Evolutionary conservation across 2,329 filamentous ascomycete species (phyloP), one percentile per base, ranked within the genome.

Genomic region (Microthyrium microscopicum): DNA sequence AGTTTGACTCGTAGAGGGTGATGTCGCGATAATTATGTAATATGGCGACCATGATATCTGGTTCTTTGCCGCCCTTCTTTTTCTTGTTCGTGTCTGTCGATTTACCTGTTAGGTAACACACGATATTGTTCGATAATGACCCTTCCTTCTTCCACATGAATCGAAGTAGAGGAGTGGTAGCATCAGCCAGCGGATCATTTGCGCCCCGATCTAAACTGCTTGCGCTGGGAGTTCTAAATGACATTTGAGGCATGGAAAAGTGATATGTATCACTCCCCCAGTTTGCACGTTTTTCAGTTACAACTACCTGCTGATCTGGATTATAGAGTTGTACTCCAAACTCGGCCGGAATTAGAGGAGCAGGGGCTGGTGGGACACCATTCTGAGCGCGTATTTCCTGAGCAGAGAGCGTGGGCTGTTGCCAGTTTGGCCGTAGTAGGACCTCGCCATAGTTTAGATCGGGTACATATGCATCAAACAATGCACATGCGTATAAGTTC

Each of bases 271-370:
- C 75, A 39, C 73, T 77, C 40, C 77, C 84, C 77, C 84, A 92
- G 39, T 76, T 74, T 19, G 19, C 31, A 26, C 75, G 67, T 44
- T 78, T 72, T 46, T 75, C 69, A 44, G 68, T 73, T 22, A 95
- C 68, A 1, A 63, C 46, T 15, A 95, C 62, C 44, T 78, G 68
- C 54, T 89, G 83, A 51, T 95, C 87, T 0, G 89, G 89, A 51
- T 93, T 89, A 63, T 94, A 95, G 3, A 98, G 73, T 46, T 87
- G 77, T 25, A 95, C 67, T n/a, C 68, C 66, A 52, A 95, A 93
- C 34, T 71, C 64, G 36, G 76, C 74, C 0, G 87, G 85, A 19
- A 82, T 68, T 21, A 81, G 64, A 7, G 85, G 78, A 39, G 77
- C 68, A 1, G 77, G 75, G 12, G 68, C 69, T 16, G 68, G 74